Percentiles rank a stretch among this genome's conserved stretches.
Conservation (phyloP, 169 alveolate genomes). For the Cytauxzoon felis region DNA sequence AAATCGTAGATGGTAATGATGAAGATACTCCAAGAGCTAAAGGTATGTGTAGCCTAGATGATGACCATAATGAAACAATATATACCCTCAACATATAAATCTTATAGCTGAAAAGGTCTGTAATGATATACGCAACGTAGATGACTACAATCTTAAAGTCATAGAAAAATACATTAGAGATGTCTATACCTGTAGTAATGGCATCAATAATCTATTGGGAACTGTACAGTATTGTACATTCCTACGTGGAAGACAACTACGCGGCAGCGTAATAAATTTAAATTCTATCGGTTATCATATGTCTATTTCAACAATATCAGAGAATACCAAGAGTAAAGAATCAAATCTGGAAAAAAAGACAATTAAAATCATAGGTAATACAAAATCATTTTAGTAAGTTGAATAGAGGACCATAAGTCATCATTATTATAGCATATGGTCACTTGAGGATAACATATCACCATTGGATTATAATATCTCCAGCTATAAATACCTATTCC, state of each 20-base stretch:
- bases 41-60: no score
- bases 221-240: constrained; percentile 30
- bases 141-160: constrained; percentile 7
- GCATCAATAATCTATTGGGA: constrained; percentile 32
- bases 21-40: constrained; percentile 3
- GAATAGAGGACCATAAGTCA: not conserved
- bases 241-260: constrained; percentile 49
- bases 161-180: constrained; percentile 20
- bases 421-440: constrained; percentile 30
- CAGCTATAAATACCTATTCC: constrained; percentile 28
- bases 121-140: constrained; percentile 15
- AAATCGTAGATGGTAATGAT: not conserved
- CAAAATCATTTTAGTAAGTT: not conserved
- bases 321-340: no score
- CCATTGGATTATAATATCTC: constrained; percentile 21
- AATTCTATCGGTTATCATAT: constrained; percentile 22
- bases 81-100: no score
- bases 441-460: constrained; percentile 37
- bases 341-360: no score
- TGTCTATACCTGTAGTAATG: constrained; percentile 32
- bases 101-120: no score
- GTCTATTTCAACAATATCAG: constrained; percentile 4
- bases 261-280: constrained; percentile 42
- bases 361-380: no score
- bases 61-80: no score